phyloP scores from a whole-genome alignment of 2,329 filamentous ascomycete genomes.

The Graphilbum sp. region DNA sequence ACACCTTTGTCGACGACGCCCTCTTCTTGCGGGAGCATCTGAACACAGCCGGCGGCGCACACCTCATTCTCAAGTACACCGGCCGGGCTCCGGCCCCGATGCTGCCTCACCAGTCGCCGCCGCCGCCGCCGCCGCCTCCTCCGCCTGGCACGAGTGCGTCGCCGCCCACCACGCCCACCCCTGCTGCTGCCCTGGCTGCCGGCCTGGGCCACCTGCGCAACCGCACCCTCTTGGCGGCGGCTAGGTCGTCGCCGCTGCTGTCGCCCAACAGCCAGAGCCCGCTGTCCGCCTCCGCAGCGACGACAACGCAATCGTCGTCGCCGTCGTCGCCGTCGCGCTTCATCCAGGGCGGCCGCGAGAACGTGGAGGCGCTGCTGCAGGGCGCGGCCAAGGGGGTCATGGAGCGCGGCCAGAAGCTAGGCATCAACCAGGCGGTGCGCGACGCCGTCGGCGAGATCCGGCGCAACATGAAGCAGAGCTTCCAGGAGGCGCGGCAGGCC shows the following conservation, averaged over 20 bases:
- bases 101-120: constrained; percentile 6
- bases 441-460: constrained; percentile 66
- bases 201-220: constrained; percentile 21
- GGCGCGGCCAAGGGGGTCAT: constrained; percentile 61
- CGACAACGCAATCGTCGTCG: neutral
- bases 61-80: constrained; percentile 57
- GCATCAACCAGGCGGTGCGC: constrained; percentile 66
- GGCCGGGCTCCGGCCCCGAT: constrained; percentile 21
- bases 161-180: too few relatives aligned
- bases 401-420: constrained; percentile 57
- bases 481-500: constrained; percentile 38
- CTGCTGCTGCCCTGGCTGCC: constrained; percentile 4
- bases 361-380: constrained; percentile 56
- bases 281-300: too few relatives aligned
- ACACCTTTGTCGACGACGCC: constrained; percentile 71
- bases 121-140: constrained; percentile 6
- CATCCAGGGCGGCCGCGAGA: constrained; percentile 31
- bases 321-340: constrained; percentile 27
- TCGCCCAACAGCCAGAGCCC: neutral
- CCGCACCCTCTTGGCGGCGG: constrained; percentile 19
- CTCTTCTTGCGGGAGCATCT: constrained; percentile 55
- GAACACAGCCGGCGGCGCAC: constrained; percentile 40
- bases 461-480: constrained; percentile 55
- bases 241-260: constrained; percentile 23
- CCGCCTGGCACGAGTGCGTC: too few relatives aligned